Conservation (phyloP, 768 basidiomycete genomes). For the Naganishia vaughanmartiniae region DNA sequence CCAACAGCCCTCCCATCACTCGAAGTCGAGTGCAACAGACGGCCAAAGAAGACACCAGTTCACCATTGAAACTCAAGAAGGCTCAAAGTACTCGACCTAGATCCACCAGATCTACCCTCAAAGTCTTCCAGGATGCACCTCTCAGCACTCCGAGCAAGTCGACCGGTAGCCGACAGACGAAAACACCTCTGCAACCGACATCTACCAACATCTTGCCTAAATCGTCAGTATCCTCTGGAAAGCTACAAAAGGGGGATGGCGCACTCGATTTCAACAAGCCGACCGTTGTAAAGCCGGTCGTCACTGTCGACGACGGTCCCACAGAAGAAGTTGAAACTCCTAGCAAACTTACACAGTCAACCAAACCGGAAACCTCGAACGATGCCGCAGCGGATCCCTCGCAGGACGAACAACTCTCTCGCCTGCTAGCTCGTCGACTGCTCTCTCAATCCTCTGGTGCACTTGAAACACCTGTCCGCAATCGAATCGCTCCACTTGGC, state of each 20-base stretch:
- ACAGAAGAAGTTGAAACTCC: neutral
- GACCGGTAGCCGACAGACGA: neutral
- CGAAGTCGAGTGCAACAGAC: conserved; percentile 2
- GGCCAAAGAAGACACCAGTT: neutral
- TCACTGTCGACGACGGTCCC: neutral
- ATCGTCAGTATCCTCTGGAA: neutral
- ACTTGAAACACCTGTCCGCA: neutral
- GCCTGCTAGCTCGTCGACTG: conserved; percentile 9
- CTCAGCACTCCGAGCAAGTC: conserved; percentile 9
- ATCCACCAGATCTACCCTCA: neutral
- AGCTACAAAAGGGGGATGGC: neutral
- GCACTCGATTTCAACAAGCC: neutral
- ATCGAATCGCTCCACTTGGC: neutral
- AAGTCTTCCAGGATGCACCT: conserved; percentile 13
- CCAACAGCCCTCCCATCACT: conserved; percentile 17
- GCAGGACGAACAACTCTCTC: conserved; percentile 2
- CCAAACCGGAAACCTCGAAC: neutral
- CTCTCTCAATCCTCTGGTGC: neutral
- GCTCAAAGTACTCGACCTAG: neutral
- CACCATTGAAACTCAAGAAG: neutral
- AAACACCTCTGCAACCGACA: neutral
- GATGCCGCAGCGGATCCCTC: neutral
- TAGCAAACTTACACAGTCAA: neutral
- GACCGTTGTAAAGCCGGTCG: neutral
- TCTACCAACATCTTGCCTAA: neutral